A percentile compares a stretch with the other conserved stretches of the same genome.
phyloP scores from a whole-genome alignment of 331 rosid genomes.

The Malus hybrid region DNA sequence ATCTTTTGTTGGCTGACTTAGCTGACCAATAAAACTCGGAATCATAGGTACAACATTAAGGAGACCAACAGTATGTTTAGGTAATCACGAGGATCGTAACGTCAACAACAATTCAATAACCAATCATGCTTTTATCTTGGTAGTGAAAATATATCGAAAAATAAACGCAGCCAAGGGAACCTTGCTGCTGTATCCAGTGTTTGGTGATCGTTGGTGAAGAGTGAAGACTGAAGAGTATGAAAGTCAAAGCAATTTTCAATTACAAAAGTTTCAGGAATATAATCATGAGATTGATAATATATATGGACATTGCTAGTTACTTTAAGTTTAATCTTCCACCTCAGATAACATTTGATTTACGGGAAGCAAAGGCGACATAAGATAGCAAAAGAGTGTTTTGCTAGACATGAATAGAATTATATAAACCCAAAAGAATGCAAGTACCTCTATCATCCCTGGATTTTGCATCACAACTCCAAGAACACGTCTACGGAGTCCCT shows the following conservation, averaged over 20 bases:
- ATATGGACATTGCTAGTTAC: neutral
- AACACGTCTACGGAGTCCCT: conserved; percentile 66
- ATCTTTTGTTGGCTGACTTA: neutral
- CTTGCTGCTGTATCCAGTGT: neutral
- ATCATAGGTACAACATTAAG: neutral
- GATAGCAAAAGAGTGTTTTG: neutral
- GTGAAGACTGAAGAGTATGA: neutral
- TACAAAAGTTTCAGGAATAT: neutral
- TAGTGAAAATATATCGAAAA: neutral
- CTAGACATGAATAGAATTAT: neutral
- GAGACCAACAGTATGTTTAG: neutral
- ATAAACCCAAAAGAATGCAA: neutral
- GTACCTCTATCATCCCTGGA: conserved; percentile 93
- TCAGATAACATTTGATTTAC: neutral
- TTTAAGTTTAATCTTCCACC: neutral
- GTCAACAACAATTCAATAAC: neutral
- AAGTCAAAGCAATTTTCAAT: neutral
- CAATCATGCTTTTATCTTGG: neutral
- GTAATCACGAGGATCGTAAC: neutral
- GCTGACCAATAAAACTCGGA: neutral
- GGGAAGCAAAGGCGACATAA: neutral
- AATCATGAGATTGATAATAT: neutral
- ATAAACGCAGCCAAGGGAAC: neutral
- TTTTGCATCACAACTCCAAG: conserved; percentile 95
- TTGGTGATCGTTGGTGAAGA: neutral